Evolutionary conservation across 768 basidiomycete species (phyloP).

Genomic region (Amanita jacksonii): DNA sequence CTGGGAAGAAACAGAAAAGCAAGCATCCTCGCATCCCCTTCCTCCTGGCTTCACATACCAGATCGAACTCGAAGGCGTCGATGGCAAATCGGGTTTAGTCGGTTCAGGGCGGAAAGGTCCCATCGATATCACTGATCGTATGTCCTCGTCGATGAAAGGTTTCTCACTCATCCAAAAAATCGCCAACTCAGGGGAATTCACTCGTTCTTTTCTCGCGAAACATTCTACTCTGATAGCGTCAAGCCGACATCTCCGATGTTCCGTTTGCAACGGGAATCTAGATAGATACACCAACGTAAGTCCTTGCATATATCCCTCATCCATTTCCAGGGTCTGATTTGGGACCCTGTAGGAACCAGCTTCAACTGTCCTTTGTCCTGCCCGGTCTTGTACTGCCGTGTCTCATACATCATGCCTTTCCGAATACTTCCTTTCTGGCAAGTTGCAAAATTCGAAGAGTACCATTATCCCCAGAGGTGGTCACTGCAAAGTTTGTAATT

Average conservation of each 20-base stretch:
- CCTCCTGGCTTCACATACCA: slow-evolving; percentile 43
- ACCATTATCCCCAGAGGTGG: slow-evolving; percentile 57
- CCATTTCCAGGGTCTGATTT: not conserved
- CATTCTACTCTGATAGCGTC: slow-evolving; percentile 31
- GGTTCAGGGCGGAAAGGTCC: slow-evolving; percentile 49
- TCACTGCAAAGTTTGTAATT: slow-evolving; percentile 38
- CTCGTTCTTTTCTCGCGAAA: slow-evolving; percentile 38
- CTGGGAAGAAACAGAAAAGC: slow-evolving; percentile 34
- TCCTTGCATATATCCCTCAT: slow-evolving; percentile 7
- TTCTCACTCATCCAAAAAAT: no score
- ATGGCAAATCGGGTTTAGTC: slow-evolving; percentile 45
- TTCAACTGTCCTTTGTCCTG: slow-evolving; percentile 43
- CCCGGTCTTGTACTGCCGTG: slow-evolving; percentile 35
- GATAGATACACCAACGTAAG: slow-evolving; percentile 32
- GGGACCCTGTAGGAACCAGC: slow-evolving; percentile 35
- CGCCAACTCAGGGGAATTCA: slow-evolving; percentile 34
- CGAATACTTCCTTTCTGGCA: slow-evolving; percentile 27
- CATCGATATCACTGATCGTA: slow-evolving; percentile 51
- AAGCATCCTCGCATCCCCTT: slow-evolving; percentile 20
- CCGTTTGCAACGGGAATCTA: slow-evolving; percentile 36
- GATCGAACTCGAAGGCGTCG: slow-evolving; percentile 59
- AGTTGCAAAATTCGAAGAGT: slow-evolving; percentile 13
- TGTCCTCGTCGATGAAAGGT: no score
- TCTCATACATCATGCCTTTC: slow-evolving; percentile 56
- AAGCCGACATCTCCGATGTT: slow-evolving; percentile 28